phyloP scores from a whole-genome alignment of 371 early-diverging fungal genomes.

The Lichtheimia ramosa region DNA sequence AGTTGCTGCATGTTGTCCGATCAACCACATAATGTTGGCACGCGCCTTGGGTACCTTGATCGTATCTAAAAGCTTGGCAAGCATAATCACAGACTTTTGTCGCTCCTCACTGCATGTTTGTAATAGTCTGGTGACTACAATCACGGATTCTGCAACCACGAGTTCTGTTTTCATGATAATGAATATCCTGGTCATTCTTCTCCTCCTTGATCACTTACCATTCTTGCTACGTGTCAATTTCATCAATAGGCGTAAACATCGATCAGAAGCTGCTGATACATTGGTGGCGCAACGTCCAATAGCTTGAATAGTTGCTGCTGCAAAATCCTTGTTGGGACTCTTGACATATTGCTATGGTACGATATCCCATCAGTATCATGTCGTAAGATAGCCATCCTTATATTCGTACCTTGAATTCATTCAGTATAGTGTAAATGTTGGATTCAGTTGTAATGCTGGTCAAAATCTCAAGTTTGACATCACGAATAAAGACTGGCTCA shows the following conservation, averaged over 20 bases:
- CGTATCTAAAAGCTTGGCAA: conserved; percentile 66
- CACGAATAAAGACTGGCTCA: conserved; percentile 78
- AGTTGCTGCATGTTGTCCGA: conserved; percentile 73
- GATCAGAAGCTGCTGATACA: conserved; percentile 63
- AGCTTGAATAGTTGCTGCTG: conserved; percentile 71
- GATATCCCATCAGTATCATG: neutral
- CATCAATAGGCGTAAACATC: conserved; percentile 63
- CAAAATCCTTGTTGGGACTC: conserved; percentile 71
- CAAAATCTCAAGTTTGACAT: conserved; percentile 85
- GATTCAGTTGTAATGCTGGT: conserved; percentile 64
- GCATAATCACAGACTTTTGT: conserved; percentile 58
- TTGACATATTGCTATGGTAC: conserved; percentile 66
- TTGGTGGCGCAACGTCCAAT: conserved; percentile 69
- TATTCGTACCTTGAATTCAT: conserved; percentile 47
- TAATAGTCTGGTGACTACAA: conserved; percentile 73
- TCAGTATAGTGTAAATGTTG: conserved; percentile 56
- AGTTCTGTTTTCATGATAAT: conserved; percentile 44
- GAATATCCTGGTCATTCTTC: neutral
- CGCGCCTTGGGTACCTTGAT: conserved; percentile 68
- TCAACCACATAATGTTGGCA: conserved; percentile 84
- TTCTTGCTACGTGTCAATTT: conserved; percentile 68
- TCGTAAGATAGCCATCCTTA: neutral
- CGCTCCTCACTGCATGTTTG: conserved; percentile 57
- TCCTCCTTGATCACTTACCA: conserved; percentile 55
- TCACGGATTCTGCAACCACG: conserved; percentile 78